A percentile compares a stretch with the other conserved stretches of the same genome.
phyloP scores from a whole-genome alignment of 768 basidiomycete genomes.

The Pleurotus platypus region DNA sequence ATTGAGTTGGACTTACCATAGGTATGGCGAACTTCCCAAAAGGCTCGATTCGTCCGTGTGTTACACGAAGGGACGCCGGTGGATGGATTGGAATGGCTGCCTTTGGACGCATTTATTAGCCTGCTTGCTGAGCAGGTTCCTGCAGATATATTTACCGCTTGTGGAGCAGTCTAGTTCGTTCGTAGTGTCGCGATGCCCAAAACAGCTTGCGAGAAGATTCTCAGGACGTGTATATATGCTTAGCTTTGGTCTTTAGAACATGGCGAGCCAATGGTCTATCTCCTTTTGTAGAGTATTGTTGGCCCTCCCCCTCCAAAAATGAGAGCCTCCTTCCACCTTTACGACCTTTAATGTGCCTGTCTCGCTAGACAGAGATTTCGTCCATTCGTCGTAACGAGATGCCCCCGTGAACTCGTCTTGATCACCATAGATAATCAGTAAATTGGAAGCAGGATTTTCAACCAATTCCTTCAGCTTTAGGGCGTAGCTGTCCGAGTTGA shows the following conservation, averaged over 20 bases:
- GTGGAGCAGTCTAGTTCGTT: not conserved
- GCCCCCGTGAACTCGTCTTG: conserved; percentile 66
- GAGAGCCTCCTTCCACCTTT: conserved; percentile 47
- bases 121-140: conserved; percentile 12
- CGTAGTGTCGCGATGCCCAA: too few species aligned
- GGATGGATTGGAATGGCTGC: conserved; percentile 8
- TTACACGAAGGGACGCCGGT: conserved; percentile 13
- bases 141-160: conserved; percentile 8
- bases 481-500: conserved; percentile 54
- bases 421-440: conserved; percentile 68
- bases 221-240: too few species aligned
- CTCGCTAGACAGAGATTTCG: conserved; percentile 27
- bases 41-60: conserved; percentile 10
- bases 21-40: conserved; percentile 10
- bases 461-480: conserved; percentile 48
- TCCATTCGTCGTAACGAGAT: conserved; percentile 56
- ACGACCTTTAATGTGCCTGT: conserved; percentile 23
- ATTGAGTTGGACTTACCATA: not conserved
- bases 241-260: too few species aligned
- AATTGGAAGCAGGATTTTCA: conserved; percentile 36
- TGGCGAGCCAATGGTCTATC: conserved; percentile 29
- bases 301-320: conserved; percentile 59
- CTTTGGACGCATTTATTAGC: conserved; percentile 10
- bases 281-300: conserved; percentile 21
- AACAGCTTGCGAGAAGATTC: too few species aligned